Base-by-base conservation (phyloP, 2,329 filamentous ascomycete genomes). In the Fusarium hainanense region DNA sequence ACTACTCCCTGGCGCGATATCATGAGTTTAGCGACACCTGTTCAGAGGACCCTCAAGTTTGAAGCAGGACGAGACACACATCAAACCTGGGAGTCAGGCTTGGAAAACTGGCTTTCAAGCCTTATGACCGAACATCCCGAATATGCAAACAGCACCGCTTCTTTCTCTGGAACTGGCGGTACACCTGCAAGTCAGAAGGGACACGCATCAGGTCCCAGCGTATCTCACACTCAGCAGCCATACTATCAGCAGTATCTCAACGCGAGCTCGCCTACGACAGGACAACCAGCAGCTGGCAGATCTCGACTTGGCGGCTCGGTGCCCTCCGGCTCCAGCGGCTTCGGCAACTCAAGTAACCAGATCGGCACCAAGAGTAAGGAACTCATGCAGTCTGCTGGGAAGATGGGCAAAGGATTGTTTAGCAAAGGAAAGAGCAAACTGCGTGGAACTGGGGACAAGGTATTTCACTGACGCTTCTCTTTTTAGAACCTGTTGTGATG, bases 401-500 rank as follows among this genome's bases (percentile, higher is more conserved):
- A 93, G 77, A 93, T 93, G 62, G 94, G 94, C 50, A 97, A 97
- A 83, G 95, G 94, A 54, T 81, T 98, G 69, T 90, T 98, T 79
- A 93, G 92, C 71, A 97, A 97, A 82, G 93, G 94, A 72, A 95
- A 92, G 82, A 95, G 88, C 82, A 95, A 93, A 80, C 89, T 97
- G 79, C 84, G 87, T 68, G 87, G 85, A 77, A 88, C 87, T 69
- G 89, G 90, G 77, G 93, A 96, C 81, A 97, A 97, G 93, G 92
- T 94, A 92, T 93, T 93, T 90, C 87, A 89, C 83, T 91, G 84
- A 87, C 78, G 73, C 74, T 79, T 77, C 76, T 77, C 80, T 72
- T 77, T 76, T 61, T 75, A 75, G 73, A 70, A 72, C 73, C 71
- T 73, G 74, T 50, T 73, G 69, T 65, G 63, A 64, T 73, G 71